Evolutionary conservation across 2,329 filamentous ascomycete genomes (phyloP), one percentile per base, ranked within the genome.

Genomic region (Alternaria conjuncta): DNA sequence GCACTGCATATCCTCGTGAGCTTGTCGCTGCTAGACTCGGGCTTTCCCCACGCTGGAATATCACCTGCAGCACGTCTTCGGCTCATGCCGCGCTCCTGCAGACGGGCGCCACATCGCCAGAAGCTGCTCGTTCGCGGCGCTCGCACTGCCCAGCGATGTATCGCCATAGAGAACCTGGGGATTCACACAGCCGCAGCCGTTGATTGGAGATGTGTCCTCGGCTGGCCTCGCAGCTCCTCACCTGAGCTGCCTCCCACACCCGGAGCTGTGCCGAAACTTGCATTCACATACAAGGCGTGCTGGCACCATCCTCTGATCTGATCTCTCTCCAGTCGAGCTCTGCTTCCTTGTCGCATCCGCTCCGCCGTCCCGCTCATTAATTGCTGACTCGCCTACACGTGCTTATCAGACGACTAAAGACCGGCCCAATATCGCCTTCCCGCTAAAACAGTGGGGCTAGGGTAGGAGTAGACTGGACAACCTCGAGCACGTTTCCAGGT

Each of bases 401-500:
- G 75, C 76, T 76, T 75, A 73, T 74, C 73, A 68, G 63, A 72
- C 71, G 63, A 65, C 68, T 68, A 75, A 61, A 71, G 74, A 70
- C 72, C 71, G 68, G 69, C 57, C 61, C 67, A 78, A 75, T 75
- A 76, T 77, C 71, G 67, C 71, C 65, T 65, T 66, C 71, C 71
- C 77, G 75, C 76, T 79, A 78, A 74, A 67, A 74, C 71, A 75
- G 77, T 78, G 76, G 76, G 77, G 75, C 76, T 64, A 68, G 73
- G 73, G 68, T 70, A 54, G 55, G 30, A 66, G 56, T 44, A 60
- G 47, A 21, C 57, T 63, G 50, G 57, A 70, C 18, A 63, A 47
- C 49, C 41, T 53, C 50, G 51, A 63, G 32, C 60, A 58, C 60
- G 55, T 51, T 62, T 58, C 60, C 55, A 53, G 46, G 30, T 50